Conservation (phyloP, 2,329 filamentous ascomycete genomes). For the Plenodomus tracheiphilus region DNA sequence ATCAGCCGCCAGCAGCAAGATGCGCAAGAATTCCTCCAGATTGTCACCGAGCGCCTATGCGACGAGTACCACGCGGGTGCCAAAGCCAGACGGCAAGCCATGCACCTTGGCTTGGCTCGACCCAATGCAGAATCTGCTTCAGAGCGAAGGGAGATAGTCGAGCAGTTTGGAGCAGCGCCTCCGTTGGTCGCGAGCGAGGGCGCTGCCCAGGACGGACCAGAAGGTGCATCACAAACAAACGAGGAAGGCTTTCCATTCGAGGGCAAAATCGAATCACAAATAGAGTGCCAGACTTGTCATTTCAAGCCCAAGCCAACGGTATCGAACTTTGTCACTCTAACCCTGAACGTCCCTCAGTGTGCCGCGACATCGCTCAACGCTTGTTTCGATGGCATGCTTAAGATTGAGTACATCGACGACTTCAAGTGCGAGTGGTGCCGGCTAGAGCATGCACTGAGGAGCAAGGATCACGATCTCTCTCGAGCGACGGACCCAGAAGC, state of each 20-base stretch:
- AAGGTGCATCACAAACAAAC: conserved; percentile 24
- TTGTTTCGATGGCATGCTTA: conserved; percentile 93
- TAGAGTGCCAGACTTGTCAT: conserved; percentile 86
- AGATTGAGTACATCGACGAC: conserved; percentile 94
- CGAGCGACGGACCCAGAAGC: conserved; percentile 41
- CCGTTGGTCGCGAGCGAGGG: conserved; percentile 26
- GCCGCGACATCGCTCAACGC: conserved; percentile 76
- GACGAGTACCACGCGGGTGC: conserved; percentile 91
- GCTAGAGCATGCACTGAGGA: conserved; percentile 74
- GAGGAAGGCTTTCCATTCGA: conserved; percentile 88
- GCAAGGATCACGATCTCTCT: conserved; percentile 63
- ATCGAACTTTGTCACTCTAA: conserved; percentile 89
- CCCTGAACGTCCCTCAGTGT: conserved; percentile 84
- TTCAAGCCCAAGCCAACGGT: conserved; percentile 85
- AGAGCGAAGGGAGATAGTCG: conserved; percentile 27
- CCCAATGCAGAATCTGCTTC: conserved; percentile 21
- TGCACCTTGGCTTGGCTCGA: conserved; percentile 25
- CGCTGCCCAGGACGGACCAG: conserved; percentile 33
- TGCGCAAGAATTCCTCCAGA: conserved; percentile 94
- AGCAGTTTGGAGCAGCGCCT: conserved; percentile 24
- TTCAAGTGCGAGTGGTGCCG: conserved; percentile 95
- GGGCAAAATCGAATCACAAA: conserved; percentile 89
- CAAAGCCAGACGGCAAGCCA: conserved; percentile 67
- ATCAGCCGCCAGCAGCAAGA: conserved; percentile 96
- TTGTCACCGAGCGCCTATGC: conserved; percentile 86